These are phyloP conservation scores for Vitellaria paradoxa DNA, from an alignment of 179 eudicot genomes.

Conservation along the genomic window DNA sequence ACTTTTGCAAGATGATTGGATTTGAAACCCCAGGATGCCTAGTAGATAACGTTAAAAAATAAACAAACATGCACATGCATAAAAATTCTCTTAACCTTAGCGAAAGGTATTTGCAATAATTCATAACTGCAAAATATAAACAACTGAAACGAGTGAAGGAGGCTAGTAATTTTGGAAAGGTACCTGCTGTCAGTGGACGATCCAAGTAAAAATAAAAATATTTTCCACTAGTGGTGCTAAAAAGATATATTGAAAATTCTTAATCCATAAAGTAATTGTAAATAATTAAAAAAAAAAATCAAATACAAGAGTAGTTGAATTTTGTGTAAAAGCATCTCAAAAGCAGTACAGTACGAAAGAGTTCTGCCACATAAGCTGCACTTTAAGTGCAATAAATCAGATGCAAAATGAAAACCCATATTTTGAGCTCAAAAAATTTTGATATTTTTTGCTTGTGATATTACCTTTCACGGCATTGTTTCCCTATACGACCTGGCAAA, in stretches of 20 bases:
- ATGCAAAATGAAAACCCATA: not conserved
- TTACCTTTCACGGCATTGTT: slow-evolving; percentile 98
- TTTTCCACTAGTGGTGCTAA: not conserved
- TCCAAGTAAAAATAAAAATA: not conserved
- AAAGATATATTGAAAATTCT: not conserved
- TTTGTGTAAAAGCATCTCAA: slow-evolving; percentile 2
- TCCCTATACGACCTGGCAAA: slow-evolving; percentile 95
- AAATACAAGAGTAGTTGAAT: not conserved
- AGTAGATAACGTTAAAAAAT: not conserved
- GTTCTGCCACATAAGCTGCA: not conserved
- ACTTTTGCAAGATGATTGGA: not conserved
- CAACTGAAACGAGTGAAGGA: not conserved
- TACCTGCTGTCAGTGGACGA: not conserved
- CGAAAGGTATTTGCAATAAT: not conserved
- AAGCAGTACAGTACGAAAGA: not conserved
- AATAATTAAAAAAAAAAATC: not conserved
- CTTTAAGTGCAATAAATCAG: not conserved
- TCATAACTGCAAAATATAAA: not conserved
- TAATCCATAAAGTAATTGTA: not conserved
- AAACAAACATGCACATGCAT: not conserved
- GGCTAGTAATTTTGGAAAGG: not conserved
- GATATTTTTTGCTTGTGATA: not conserved
- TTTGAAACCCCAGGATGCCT: not conserved
- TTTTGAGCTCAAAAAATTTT: not conserved
- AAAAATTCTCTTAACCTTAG: not conserved